Conservation (phyloP, 2,329 filamentous ascomycete species). For the Neofusicoccum umdonicola region DNA sequence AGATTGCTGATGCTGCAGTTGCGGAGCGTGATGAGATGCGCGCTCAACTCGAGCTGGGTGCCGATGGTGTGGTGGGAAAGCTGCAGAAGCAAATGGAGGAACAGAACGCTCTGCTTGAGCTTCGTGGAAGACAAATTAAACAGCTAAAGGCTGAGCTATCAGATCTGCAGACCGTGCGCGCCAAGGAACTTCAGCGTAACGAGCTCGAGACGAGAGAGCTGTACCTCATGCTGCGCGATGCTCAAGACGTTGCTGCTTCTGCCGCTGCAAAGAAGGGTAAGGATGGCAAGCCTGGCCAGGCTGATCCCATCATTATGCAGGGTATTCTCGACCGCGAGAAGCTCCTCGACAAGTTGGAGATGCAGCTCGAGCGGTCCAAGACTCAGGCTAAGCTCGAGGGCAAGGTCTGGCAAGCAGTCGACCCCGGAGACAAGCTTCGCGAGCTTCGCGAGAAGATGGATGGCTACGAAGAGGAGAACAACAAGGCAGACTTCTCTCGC, state of each 20-base stretch:
- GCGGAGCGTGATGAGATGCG: slow-evolving; percentile 95
- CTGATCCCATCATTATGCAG: slow-evolving; percentile 75
- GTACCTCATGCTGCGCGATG: slow-evolving; percentile 96
- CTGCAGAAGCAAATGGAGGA: slow-evolving; percentile 93
- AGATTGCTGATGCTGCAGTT: slow-evolving; percentile 93
- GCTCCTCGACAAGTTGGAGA: slow-evolving; percentile 90
- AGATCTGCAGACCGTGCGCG: slow-evolving; percentile 78
- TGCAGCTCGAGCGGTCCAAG: slow-evolving; percentile 94
- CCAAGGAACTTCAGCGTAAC: slow-evolving; percentile 89
- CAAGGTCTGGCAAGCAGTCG: slow-evolving; percentile 78
- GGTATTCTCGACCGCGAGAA: slow-evolving; percentile 90
- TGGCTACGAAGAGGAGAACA: slow-evolving; percentile 47
- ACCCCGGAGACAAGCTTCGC: slow-evolving; percentile 86
- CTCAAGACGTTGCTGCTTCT: slow-evolving; percentile 91
- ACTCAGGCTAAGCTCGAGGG: slow-evolving; percentile 97
- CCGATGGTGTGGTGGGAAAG: slow-evolving; percentile 89
- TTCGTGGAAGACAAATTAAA: slow-evolving; percentile 82
- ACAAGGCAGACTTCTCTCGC: slow-evolving; percentile 44
- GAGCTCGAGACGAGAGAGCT: slow-evolving; percentile 94
- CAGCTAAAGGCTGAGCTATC: slow-evolving; percentile 85
- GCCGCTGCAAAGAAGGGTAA: slow-evolving; percentile 64
- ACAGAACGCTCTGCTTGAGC: slow-evolving; percentile 84
- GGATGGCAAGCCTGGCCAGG: slow-evolving; percentile 52
- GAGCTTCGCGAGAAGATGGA: slow-evolving; percentile 97
- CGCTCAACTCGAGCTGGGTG: slow-evolving; percentile 82